Evolutionary conservation across 2,329 filamentous ascomycete genomes (phyloP).

Genomic region (Chrysoporthe cubensis): DNA sequence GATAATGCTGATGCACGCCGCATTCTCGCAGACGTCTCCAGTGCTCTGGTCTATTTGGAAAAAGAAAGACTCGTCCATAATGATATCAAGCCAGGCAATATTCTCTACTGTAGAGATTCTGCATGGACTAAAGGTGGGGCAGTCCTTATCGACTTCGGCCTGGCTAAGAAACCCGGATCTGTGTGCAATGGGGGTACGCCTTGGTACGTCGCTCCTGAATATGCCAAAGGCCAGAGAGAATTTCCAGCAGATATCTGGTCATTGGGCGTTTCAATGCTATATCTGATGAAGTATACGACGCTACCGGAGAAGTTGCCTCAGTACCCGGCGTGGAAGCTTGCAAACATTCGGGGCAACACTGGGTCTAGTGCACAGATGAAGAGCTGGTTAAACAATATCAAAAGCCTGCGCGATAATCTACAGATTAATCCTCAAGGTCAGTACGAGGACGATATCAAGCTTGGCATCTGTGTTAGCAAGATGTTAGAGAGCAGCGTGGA

Average conservation of each 20-base stretch:
- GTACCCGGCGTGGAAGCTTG: not conserved
- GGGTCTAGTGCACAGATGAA: too few relatives aligned
- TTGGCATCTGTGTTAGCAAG: not conserved
- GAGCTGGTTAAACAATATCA: not conserved
- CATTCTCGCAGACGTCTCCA: conserved; percentile 3
- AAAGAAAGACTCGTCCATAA: not conserved
- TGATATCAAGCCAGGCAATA: conserved; percentile 9
- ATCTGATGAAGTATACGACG: not conserved
- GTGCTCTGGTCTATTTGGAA: not conserved
- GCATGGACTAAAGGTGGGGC: not conserved
- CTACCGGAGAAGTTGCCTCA: not conserved
- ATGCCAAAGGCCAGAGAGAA: not conserved
- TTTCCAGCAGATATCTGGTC: not conserved
- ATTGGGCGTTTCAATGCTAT: not conserved
- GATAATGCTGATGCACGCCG: not conserved
- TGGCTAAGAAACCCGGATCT: not conserved
- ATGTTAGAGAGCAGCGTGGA: not conserved
- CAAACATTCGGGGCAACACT: too few relatives aligned
- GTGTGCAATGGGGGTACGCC: not conserved
- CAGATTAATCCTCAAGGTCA: too few relatives aligned
- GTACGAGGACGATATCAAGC: not conserved
- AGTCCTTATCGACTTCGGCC: conserved; percentile 9
- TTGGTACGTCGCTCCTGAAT: conserved; percentile 6
- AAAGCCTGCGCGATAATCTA: not conserved
- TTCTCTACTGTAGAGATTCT: not conserved